Conservation (phyloP, 306 rosid species). For the Geum urbanum region DNA sequence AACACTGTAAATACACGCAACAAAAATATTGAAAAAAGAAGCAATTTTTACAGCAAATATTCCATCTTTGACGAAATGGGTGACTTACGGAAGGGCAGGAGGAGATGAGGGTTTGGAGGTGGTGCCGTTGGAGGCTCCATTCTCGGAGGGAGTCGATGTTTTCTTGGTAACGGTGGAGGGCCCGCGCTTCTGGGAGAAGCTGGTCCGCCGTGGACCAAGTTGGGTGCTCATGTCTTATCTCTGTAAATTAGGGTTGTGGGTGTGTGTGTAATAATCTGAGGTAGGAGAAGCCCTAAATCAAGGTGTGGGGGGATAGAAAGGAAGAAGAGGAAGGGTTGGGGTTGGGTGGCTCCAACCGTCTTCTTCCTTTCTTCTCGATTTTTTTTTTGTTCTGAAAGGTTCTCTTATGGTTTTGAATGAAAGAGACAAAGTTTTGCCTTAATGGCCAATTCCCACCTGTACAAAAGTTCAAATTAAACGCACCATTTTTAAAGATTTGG, state of each 20-base stretch:
- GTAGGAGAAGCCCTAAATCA: not conserved
- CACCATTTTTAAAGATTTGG: not conserved
- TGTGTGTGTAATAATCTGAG: not conserved
- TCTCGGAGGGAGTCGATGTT: slow-evolving; percentile 28
- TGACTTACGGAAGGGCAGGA: slow-evolving; percentile 36
- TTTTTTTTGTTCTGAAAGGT: too few relatives aligned
- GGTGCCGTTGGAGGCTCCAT: slow-evolving; percentile 42
- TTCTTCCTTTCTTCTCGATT: not conserved
- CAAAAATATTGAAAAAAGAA: not conserved
- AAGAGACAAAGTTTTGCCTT: not conserved
- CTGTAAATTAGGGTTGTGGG: not conserved
- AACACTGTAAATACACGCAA: not conserved
- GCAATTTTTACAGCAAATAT: not conserved
- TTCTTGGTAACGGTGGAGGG: slow-evolving; percentile 50
- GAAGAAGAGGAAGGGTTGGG: not conserved
- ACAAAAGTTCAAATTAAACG: slow-evolving; percentile 8
- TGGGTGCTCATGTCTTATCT: slow-evolving; percentile 62
- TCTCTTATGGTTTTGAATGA: not conserved
- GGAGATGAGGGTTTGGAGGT: slow-evolving; percentile 64
- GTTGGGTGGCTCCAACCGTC: slow-evolving; percentile 16
- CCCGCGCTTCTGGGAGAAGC: slow-evolving; percentile 43
- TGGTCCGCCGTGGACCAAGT: slow-evolving; percentile 44
- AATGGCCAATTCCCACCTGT: slow-evolving; percentile 13
- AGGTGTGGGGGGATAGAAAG: not conserved
- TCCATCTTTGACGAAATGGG: not conserved